Evolutionary conservation across 2,329 filamentous ascomycete genomes (phyloP).

Genomic region (Neoscytalidium dimidiatum): DNA sequence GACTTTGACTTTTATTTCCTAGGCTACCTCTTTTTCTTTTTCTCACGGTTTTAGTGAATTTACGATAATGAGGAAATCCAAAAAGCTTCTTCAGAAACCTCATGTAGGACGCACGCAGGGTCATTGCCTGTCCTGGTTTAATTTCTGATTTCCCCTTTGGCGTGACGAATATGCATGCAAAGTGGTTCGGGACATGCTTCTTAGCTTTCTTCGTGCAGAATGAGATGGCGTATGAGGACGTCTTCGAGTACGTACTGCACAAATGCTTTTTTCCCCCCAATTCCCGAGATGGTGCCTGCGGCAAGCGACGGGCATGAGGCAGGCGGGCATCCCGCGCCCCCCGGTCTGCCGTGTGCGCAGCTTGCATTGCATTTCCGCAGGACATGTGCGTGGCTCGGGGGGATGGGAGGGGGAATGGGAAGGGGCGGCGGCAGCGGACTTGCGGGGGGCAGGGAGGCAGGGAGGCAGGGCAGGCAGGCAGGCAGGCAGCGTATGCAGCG

Average conservation of each 20-base stretch:
- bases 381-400: background rate
- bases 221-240: too few relatives aligned
- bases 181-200: too few relatives aligned
- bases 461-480: too few relatives aligned
- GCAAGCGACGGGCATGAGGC: background rate
- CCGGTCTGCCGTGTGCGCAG: background rate
- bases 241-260: too few relatives aligned
- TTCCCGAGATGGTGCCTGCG: background rate
- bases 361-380: constrained; percentile 5
- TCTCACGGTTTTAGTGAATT: constrained; percentile 12
- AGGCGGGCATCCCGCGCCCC: too few relatives aligned
- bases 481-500: too few relatives aligned
- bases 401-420: background rate
- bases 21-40: background rate
- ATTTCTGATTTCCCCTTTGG: too few relatives aligned
- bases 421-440: background rate
- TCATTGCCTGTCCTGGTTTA: too few relatives aligned
- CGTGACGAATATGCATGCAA: too few relatives aligned
- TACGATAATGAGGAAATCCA: constrained; percentile 18
- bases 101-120: background rate
- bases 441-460: too few relatives aligned
- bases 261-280: too few relatives aligned
- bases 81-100: constrained; percentile 5
- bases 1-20: constrained; percentile 1
- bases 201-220: too few relatives aligned